These are phyloP conservation scores for Theileria parva DNA, from an alignment of 169 alveolate species.

Conservation along the genomic window DNA sequence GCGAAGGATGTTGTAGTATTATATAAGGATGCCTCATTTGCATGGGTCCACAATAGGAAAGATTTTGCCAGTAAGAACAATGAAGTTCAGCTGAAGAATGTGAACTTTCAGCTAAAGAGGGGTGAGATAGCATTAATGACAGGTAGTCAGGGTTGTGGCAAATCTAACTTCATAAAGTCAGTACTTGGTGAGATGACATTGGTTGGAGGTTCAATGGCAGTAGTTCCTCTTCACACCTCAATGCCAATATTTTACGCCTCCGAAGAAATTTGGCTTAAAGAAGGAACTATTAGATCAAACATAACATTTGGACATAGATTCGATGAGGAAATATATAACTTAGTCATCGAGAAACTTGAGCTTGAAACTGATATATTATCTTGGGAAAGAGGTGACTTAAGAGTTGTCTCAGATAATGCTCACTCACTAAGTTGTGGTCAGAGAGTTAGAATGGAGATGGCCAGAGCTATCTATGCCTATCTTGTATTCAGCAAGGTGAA, in stretches of 20 bases:
- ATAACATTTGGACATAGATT: slow-evolving; percentile 42
- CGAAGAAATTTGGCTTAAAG: slow-evolving; percentile 52
- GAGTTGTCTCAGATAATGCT: slow-evolving; percentile 48
- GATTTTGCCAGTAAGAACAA: slow-evolving; percentile 20
- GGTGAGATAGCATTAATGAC: slow-evolving; percentile 19
- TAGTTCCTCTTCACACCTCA: slow-evolving; percentile 45
- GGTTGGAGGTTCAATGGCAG: slow-evolving; percentile 60
- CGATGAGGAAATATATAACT: background rate
- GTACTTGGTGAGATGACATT: slow-evolving; percentile 32
- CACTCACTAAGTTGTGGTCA: slow-evolving; percentile 91
- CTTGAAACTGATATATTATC: slow-evolving; percentile 33
- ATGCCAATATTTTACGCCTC: slow-evolving; percentile 64
- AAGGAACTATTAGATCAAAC: slow-evolving; percentile 42
- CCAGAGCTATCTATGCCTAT: slow-evolving; percentile 86
- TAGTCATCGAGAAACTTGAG: background rate
- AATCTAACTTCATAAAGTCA: slow-evolving; percentile 2
- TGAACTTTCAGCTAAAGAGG: background rate
- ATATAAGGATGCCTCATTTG: slow-evolving; percentile 19
- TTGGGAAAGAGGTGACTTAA: slow-evolving; percentile 54
- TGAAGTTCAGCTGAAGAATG: background rate
- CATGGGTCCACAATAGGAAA: slow-evolving; percentile 12
- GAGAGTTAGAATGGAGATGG: slow-evolving; percentile 87
- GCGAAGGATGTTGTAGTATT: slow-evolving; percentile 19
- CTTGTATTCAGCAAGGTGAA: slow-evolving; percentile 47
- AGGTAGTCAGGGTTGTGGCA: slow-evolving; percentile 56